Evolutionary conservation across 768 basidiomycete genomes (phyloP).

Genomic region (Suillus lakei): DNA sequence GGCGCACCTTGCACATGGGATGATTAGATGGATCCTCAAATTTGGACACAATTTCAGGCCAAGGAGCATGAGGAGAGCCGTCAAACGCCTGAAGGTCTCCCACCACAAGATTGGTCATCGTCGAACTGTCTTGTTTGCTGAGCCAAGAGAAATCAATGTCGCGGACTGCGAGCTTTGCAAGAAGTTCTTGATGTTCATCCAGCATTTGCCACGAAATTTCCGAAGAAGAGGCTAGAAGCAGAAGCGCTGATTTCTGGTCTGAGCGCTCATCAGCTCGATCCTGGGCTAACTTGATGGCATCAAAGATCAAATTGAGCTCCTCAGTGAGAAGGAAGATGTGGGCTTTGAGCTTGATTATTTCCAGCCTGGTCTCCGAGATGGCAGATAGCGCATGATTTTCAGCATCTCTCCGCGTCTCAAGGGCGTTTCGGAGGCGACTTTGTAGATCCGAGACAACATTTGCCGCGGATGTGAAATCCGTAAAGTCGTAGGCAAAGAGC

Average conservation of each 20-base stretch:
- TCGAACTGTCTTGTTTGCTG: slow-evolving; percentile 86
- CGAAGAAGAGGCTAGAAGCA: slow-evolving; percentile 79
- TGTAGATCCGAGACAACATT: slow-evolving; percentile 76
- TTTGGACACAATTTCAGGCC: slow-evolving; percentile 88
- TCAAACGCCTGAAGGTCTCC: slow-evolving; percentile 86
- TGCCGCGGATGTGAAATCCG: slow-evolving; percentile 72
- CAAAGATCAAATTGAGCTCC: slow-evolving; percentile 84
- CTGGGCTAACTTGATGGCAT: slow-evolving; percentile 83
- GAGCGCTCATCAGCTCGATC: slow-evolving; percentile 68
- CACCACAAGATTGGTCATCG: slow-evolving; percentile 74
- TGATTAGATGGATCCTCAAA: slow-evolving; percentile 72
- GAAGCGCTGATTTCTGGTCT: slow-evolving; percentile 79
- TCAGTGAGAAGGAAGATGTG: slow-evolving; percentile 76
- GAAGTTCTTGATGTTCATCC: slow-evolving; percentile 67
- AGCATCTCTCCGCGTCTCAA: slow-evolving; percentile 54
- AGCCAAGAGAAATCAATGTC: slow-evolving; percentile 83
- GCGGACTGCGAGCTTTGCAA: slow-evolving; percentile 86
- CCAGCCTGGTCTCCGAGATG: slow-evolving; percentile 49
- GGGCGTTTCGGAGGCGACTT: slow-evolving; percentile 64
- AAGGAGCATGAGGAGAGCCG: slow-evolving; percentile 78
- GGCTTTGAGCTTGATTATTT: slow-evolving; percentile 69
- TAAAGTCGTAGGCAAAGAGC: slow-evolving; percentile 88
- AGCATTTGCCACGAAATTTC: slow-evolving; percentile 95
- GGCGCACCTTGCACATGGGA: slow-evolving; percentile 68
- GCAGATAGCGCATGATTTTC: slow-evolving; percentile 36